These are phyloP conservation scores for Cronartium quercuum DNA, from an alignment of 1,284 basidiomycete genomes.

Conservation along the genomic window DNA sequence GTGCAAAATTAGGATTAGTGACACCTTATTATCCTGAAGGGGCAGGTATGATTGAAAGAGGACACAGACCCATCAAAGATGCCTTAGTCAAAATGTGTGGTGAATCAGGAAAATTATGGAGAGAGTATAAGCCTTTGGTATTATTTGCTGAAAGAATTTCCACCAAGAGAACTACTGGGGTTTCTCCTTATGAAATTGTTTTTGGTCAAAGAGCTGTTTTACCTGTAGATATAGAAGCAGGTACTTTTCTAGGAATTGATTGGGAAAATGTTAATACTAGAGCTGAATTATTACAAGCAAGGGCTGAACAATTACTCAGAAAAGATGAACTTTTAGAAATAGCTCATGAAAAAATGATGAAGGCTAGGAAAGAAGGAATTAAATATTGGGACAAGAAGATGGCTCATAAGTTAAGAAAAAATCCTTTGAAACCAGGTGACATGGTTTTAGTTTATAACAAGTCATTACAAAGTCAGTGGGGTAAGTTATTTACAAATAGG, in stretches of 20 bases:
- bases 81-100: not conserved
- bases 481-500: constrained; percentile 13
- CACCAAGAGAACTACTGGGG: not conserved
- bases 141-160: constrained; percentile 7
- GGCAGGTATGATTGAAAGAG: constrained; percentile 11
- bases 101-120: not conserved
- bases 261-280: not conserved
- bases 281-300: constrained; percentile 3
- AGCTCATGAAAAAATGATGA: not conserved
- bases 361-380: not conserved
- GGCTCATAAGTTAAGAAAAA: not conserved
- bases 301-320: not conserved
- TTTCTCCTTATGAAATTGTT: not conserved
- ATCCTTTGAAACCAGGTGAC: not conserved
- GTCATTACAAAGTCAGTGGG: constrained; percentile 7
- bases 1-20: not conserved
- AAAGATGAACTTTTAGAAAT: not conserved
- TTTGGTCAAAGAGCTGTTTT: not conserved
- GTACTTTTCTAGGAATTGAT: not conserved
- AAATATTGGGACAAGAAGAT: not conserved
- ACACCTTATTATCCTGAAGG: constrained; percentile 10
- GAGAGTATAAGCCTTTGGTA: constrained; percentile 6
- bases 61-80: not conserved
- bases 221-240: not conserved
- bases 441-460: constrained; percentile 11